Conservation (phyloP, 768 basidiomycete genomes). For the Mycena maculata region DNA sequence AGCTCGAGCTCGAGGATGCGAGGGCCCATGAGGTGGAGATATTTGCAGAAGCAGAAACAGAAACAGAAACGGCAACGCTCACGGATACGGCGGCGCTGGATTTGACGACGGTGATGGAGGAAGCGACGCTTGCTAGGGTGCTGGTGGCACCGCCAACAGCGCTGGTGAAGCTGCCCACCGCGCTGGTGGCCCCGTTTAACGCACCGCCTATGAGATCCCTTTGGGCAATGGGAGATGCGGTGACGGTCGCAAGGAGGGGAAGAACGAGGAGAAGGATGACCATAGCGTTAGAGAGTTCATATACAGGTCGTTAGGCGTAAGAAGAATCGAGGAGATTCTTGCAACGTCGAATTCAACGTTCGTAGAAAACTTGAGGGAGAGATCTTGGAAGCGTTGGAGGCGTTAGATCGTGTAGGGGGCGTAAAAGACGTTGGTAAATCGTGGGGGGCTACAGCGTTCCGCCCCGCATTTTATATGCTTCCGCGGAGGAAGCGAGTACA, state of each 20-base stretch:
- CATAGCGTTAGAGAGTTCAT: neutral
- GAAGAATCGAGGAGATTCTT: neutral
- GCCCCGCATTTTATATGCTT: neutral
- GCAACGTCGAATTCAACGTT: too few species aligned
- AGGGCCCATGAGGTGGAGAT: too few species aligned
- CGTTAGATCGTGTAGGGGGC: neutral
- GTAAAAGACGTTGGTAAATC: neutral
- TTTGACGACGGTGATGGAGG: too few species aligned
- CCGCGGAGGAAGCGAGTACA: neutral
- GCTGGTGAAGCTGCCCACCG: neutral
- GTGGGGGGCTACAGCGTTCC: neutral
- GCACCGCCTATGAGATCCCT: neutral
- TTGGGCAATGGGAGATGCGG: slow-evolving; percentile 2
- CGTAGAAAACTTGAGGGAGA: too few species aligned
- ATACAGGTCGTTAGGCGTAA: neutral
- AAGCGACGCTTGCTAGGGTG: neutral
- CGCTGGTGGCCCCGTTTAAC: neutral
- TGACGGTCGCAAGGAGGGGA: neutral
- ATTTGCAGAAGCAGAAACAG: too few species aligned
- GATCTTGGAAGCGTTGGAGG: neutral
- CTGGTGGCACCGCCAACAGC: neutral
- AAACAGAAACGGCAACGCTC: too few species aligned
- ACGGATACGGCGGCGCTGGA: too few species aligned
- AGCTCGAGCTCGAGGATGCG: too few species aligned
- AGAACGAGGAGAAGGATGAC: neutral